These are phyloP conservation scores for Rhizopus sp. DNA, from an alignment of 371 early-diverging fungal genomes.

Conservation along the genomic window DNA sequence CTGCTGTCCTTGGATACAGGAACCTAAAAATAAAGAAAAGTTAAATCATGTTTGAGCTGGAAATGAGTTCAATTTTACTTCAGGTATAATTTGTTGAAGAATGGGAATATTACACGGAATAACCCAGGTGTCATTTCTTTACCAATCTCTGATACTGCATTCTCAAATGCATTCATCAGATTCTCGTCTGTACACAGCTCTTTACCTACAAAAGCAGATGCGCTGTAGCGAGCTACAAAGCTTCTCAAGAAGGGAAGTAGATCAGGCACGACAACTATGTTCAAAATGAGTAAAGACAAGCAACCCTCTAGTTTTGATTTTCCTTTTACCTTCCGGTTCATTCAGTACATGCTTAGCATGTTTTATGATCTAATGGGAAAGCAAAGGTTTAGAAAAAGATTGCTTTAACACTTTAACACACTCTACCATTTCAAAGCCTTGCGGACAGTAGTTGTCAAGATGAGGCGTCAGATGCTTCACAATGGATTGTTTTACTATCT, in stretches of 20 bases:
- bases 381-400: background rate
- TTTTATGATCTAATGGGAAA: background rate
- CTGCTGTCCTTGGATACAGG: conserved; percentile 3
- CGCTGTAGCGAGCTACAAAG: conserved; percentile 23
- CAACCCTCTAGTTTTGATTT: background rate
- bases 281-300: background rate
- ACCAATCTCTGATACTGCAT: conserved; percentile 15
- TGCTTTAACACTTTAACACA: background rate
- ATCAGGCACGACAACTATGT: background rate
- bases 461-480: conserved; percentile 33
- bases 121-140: conserved; percentile 16
- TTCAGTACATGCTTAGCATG: background rate
- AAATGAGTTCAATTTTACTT: conserved; percentile 12
- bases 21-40: conserved; percentile 4
- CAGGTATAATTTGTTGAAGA: conserved; percentile 24
- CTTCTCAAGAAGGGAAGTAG: conserved; percentile 15
- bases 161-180: conserved; percentile 16
- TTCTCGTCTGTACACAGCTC: conserved; percentile 10
- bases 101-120: conserved; percentile 26
- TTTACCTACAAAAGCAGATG: conserved; percentile 22
- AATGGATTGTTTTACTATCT: background rate
- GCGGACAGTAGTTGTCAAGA: conserved; percentile 22
- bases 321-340: background rate
- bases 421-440: conserved; percentile 23
- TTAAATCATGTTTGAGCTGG: background rate